Evolutionary conservation across 2,329 filamentous ascomycete species (phyloP).

Genomic region (Colletotrichum spaethianum): DNA sequence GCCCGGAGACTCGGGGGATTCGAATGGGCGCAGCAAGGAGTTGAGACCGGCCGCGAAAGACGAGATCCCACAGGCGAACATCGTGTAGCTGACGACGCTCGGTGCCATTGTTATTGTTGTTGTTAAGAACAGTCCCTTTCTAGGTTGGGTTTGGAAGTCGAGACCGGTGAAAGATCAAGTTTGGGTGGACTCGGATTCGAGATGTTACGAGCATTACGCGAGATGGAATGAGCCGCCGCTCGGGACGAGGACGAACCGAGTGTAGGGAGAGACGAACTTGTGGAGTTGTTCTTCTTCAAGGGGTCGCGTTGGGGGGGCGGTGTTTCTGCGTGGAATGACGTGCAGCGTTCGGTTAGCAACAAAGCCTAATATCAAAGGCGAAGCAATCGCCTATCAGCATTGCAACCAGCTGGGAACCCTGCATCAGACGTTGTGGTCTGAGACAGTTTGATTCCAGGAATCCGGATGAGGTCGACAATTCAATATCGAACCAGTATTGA

Average conservation of each 20-base stretch:
- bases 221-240: conserved; percentile 20
- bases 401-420: conserved; percentile 7
- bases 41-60: conserved; percentile 43
- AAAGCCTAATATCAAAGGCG: not conserved
- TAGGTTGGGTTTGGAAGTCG: not conserved
- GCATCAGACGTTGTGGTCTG: conserved; percentile 11
- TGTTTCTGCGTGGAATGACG: conserved; percentile 26
- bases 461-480: not conserved
- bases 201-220: not conserved
- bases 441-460: conserved; percentile 34
- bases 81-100: conserved; percentile 32
- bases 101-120: not conserved
- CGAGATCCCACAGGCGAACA: conserved; percentile 45
- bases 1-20: not conserved
- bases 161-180: conserved; percentile 2
- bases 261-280: conserved; percentile 19
- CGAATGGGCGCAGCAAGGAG: conserved; percentile 15
- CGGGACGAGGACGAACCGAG: conserved; percentile 22
- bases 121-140: too few species aligned
- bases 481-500: too few species aligned
- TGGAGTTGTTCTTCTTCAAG: conserved; percentile 5
- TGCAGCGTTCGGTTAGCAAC: conserved; percentile 15
- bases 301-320: too few species aligned
- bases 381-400: not conserved
- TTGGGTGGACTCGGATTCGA: not conserved